phyloP scores from a whole-genome alignment of 306 rosid species.

The Canavalia gladiata region DNA sequence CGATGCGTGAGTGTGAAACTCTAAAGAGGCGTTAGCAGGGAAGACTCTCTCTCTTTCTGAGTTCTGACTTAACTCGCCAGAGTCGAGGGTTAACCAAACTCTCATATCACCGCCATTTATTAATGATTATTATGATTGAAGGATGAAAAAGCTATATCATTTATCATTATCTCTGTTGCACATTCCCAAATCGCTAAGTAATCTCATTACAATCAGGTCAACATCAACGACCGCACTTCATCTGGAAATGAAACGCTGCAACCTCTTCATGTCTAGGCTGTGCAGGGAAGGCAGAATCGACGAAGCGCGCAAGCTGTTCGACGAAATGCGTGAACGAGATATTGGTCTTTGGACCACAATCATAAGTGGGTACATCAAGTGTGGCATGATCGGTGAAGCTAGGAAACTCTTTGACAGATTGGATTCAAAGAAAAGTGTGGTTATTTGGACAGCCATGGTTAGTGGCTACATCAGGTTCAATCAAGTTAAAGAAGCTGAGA shows the following conservation, averaged over 20 bases:
- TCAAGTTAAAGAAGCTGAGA: slow-evolving; percentile 56
- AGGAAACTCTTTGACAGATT: slow-evolving; percentile 58
- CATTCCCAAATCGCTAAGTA: slow-evolving; percentile 16
- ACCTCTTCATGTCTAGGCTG: slow-evolving; percentile 37
- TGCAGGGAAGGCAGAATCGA: slow-evolving; percentile 48
- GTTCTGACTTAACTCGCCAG: too few species aligned
- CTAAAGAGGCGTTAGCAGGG: too few species aligned
- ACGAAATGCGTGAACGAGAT: slow-evolving; percentile 53
- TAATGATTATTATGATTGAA: not conserved
- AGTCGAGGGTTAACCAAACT: too few species aligned
- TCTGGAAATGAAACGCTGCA: slow-evolving; percentile 47
- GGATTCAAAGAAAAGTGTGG: slow-evolving; percentile 53
- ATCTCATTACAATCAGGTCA: slow-evolving; percentile 8
- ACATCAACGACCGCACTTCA: not conserved
- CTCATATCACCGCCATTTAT: not conserved
- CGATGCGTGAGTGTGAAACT: too few species aligned
- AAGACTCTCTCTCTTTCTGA: too few species aligned
- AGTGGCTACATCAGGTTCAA: slow-evolving; percentile 52
- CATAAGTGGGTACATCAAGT: slow-evolving; percentile 55
- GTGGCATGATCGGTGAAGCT: slow-evolving; percentile 61
- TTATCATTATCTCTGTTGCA: slow-evolving; percentile 33
- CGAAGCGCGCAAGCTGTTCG: slow-evolving; percentile 57
- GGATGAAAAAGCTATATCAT: slow-evolving; percentile 38
- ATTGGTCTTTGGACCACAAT: slow-evolving; percentile 58
- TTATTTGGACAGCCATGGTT: slow-evolving; percentile 55